Evolutionary conservation across 495 filamentous ascomycete species (phyloP), one percentile per base, ranked within the genome.

Genomic region (Neurospora sp.): DNA sequence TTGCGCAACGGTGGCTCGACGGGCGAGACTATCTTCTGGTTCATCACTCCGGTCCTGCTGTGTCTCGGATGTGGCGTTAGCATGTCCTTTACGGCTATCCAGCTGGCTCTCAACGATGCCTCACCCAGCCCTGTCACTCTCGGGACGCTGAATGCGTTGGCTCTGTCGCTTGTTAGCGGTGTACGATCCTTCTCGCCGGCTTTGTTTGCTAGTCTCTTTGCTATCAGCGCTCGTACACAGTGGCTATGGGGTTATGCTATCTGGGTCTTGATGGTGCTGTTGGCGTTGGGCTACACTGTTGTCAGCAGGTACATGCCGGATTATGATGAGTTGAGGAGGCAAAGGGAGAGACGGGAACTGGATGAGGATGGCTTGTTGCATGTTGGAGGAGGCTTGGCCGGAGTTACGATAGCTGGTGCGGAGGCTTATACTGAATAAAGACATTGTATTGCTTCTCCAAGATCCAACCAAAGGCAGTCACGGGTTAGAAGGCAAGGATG

Each of bases 101-200:
- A 92, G 83, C 87, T 93, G 31, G 88, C 87, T 40, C 74, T 93
- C 37, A 93, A 93, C 81, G 89, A 92, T 73, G 86, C 91, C 14
- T 84, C 89, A 16, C 91, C 91, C 0, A 87, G 84, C 16, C 84
- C 87, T 16, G 78, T 78, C 39, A 85, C 86, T 8, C 80, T 93
- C 37, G 91, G 89, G 7, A 91, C 88, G 16, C 79, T 93, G 35
- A 93, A 92, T 71, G 89, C 89, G 1, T 69, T 93, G 4, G 87
- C 88, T 0, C 82, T 93, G 72, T 87, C 89, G 3, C 60, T 87
- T 4, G 75, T 81, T 4, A 88, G 87, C 72, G 87, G 78, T 18
- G 76, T 85, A 69, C 84, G 91, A 31, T 83, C 90, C 1, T 84
- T 93, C 74, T 84, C 85, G 37, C 91, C 91, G 2, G 89, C 88